A percentile compares a stretch with the other conserved stretches of the same genome.
These are phyloP conservation scores for Lizonia empirigonia DNA, from an alignment of 2,329 filamentous ascomycete genomes.

Conservation along the genomic window DNA sequence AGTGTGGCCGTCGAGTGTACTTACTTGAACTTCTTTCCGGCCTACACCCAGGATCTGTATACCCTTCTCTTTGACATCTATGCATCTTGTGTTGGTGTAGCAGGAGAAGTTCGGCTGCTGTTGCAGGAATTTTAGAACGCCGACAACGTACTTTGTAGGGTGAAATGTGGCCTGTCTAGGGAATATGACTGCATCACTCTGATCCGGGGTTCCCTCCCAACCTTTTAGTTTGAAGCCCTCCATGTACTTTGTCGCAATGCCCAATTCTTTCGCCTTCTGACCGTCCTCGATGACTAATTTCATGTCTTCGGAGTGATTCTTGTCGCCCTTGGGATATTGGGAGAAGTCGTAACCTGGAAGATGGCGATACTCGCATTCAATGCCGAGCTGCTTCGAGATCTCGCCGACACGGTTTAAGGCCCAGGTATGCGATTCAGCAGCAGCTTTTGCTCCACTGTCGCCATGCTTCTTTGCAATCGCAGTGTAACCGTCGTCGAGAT, in stretches of 20 bases:
- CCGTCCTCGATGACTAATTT: conserved; percentile 55
- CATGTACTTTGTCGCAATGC: conserved; percentile 51
- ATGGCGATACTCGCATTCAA: conserved; percentile 63
- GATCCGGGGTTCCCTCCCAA: conserved; percentile 59
- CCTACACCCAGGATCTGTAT: conserved; percentile 53
- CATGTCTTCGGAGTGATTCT: conserved; percentile 55
- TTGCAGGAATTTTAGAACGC: conserved; percentile 58
- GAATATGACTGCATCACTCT: conserved; percentile 58
- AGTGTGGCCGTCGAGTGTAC: conserved; percentile 55
- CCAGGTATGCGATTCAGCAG: conserved; percentile 62
- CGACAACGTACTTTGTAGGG: conserved; percentile 61
- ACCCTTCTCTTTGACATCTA: conserved; percentile 57
- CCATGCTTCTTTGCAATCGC: conserved; percentile 61
- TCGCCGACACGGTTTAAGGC: conserved; percentile 59
- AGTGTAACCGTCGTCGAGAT: conserved; percentile 60
- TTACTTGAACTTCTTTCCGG: conserved; percentile 54
- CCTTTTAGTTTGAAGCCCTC: conserved; percentile 57
- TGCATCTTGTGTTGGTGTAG: conserved; percentile 58
- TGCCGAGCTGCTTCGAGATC: conserved; percentile 55
- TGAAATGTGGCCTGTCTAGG: conserved; percentile 61
- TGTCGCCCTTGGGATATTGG: conserved; percentile 52
- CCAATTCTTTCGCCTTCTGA: conserved; percentile 51
- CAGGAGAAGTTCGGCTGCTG: conserved; percentile 60
- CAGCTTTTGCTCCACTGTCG: conserved; percentile 53
- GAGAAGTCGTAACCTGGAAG: conserved; percentile 59